Evolutionary conservation across 495 filamentous ascomycete genomes (phyloP).

Genomic region (Lepraria neglecta): DNA sequence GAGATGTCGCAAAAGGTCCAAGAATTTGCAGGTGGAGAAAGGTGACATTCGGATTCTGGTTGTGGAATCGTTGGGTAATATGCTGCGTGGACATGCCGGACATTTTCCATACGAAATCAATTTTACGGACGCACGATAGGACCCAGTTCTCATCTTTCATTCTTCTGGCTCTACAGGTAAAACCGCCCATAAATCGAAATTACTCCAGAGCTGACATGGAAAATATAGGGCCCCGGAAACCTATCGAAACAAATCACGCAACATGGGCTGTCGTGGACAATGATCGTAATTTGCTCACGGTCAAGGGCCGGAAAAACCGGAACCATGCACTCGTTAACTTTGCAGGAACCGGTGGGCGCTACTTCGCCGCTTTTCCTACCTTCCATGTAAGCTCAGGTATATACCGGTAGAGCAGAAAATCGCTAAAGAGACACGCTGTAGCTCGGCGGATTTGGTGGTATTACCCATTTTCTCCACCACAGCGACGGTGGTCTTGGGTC

Average conservation of each 20-base stretch:
- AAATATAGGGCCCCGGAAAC: conserved; percentile 26
- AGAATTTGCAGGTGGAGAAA: background rate
- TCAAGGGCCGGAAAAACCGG: conserved; percentile 29
- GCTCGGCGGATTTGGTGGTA: conserved; percentile 21
- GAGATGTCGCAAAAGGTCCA: conserved; percentile 16
- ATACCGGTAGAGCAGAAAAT: conserved; percentile 10
- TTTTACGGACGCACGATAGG: conserved; percentile 17
- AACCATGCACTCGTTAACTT: conserved; percentile 29
- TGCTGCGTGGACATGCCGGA: conserved; percentile 15
- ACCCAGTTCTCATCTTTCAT: conserved; percentile 27
- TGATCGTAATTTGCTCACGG: conserved; percentile 29
- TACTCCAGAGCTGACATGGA: background rate
- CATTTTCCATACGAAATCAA: conserved; percentile 18
- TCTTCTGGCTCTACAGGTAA: conserved; percentile 30
- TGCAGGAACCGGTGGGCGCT: conserved; percentile 24
- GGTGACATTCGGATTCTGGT: background rate
- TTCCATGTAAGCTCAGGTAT: conserved; percentile 29
- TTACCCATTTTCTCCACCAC: conserved; percentile 23
- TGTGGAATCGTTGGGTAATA: conserved; percentile 14
- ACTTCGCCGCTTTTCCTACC: conserved; percentile 28
- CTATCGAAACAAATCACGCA: conserved; percentile 29
- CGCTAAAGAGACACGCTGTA: conserved; percentile 17
- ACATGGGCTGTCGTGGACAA: conserved; percentile 31
- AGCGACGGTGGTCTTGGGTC: conserved; percentile 29
- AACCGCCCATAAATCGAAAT: background rate